These are phyloP conservation scores for Tulasnella sp. DNA, from an alignment of 768 basidiomycete genomes.

Conservation along the genomic window DNA sequence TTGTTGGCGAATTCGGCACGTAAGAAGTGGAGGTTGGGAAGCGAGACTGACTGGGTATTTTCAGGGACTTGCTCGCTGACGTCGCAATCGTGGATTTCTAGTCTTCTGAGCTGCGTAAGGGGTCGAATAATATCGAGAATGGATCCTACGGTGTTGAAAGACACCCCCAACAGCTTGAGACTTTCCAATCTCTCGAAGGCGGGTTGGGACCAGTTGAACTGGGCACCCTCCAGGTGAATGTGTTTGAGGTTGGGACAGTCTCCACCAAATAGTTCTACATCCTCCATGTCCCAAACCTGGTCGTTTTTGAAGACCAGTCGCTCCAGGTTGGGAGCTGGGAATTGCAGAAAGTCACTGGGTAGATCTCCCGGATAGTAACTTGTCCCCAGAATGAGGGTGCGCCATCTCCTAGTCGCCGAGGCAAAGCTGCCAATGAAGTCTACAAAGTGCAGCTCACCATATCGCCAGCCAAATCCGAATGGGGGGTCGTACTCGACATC, in stretches of 20 bases:
- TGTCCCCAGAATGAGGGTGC: not conserved
- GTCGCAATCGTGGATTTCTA: not conserved
- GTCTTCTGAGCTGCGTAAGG: not conserved
- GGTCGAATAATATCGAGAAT: not conserved
- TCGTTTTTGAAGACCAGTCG: not conserved
- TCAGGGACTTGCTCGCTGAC: not conserved
- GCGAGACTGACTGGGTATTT: not conserved
- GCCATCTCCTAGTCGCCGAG: not conserved
- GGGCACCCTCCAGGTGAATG: not conserved
- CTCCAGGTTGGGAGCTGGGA: not conserved
- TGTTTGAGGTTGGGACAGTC: not conserved
- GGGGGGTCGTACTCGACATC: not conserved
- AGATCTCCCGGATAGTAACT: not conserved
- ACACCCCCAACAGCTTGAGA: not conserved
- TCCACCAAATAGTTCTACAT: not conserved
- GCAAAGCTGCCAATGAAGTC: not conserved
- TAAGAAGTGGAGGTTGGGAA: not conserved
- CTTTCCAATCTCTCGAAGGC: not conserved
- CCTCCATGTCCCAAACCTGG: not conserved
- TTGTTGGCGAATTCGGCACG: not conserved
- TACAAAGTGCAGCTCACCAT: not conserved
- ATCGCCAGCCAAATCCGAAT: not conserved
- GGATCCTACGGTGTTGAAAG: not conserved
- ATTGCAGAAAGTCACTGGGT: not conserved
- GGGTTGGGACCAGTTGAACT: not conserved